phyloP scores from a whole-genome alignment of 1,284 basidiomycete genomes.

The Heliocybe sulcata region DNA sequence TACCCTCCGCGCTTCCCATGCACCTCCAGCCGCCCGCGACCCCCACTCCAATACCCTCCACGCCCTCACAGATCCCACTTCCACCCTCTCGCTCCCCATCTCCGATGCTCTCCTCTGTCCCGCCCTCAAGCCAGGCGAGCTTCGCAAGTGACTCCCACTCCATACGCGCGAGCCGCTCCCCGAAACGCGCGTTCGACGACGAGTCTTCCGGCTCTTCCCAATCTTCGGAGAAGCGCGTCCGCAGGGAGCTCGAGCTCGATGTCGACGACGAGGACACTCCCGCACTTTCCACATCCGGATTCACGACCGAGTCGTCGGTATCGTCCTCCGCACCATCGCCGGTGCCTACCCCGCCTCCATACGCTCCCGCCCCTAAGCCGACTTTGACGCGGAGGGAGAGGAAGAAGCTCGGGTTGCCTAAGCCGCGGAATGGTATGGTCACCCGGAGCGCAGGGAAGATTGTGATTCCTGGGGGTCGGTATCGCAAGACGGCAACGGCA shows the following conservation, averaged over 20 bases:
- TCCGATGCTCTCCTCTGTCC: constrained; percentile 4
- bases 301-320: constrained; percentile 29
- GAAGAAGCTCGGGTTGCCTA: constrained; percentile 60
- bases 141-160: not conserved
- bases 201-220: constrained; percentile 41
- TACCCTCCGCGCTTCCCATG: not conserved
- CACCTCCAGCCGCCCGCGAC: not conserved
- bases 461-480: constrained; percentile 49
- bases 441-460: constrained; percentile 40
- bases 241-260: constrained; percentile 31
- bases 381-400: constrained; percentile 57
- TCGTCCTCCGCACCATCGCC: constrained; percentile 36
- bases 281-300: constrained; percentile 29
- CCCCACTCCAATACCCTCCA: not conserved
- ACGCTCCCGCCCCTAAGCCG: constrained; percentile 19
- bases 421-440: constrained; percentile 22
- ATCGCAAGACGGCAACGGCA: constrained; percentile 26
- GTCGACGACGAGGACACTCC: constrained; percentile 33
- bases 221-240: constrained; percentile 19
- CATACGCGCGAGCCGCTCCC: constrained; percentile 34
- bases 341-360: constrained; percentile 27
- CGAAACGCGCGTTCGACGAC: constrained; percentile 66
- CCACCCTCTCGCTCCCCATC: constrained; percentile 11
- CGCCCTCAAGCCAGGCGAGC: not conserved
- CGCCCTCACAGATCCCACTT: constrained; percentile 3